phyloP scores from a whole-genome alignment of 495 filamentous ascomycete species.

The Aspergillus nanangensis region DNA sequence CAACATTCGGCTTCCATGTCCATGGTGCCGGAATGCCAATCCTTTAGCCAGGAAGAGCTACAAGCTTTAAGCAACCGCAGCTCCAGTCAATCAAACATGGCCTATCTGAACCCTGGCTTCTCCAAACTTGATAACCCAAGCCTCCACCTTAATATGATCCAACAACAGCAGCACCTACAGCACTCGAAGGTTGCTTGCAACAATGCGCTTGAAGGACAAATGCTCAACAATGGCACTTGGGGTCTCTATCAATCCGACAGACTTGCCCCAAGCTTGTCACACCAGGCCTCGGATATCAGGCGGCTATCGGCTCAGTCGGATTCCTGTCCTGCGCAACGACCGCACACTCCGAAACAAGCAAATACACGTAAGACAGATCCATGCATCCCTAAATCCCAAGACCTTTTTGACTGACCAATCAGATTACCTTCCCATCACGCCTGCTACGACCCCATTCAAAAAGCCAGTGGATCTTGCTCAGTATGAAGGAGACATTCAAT shows the following conservation, averaged over 20 bases:
- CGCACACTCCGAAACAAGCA: constrained; percentile 56
- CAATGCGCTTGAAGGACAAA: constrained; percentile 8
- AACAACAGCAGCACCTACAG: constrained; percentile 22
- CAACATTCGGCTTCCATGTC: constrained; percentile 21
- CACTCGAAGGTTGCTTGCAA: constrained; percentile 11
- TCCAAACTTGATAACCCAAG: constrained; percentile 10
- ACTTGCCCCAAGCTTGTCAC: constrained; percentile 13
- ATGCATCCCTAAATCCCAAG: too few relatives aligned
- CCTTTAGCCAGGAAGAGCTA: constrained; percentile 34
- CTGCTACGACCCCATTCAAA: constrained; percentile 44
- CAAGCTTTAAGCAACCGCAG: constrained; percentile 22
- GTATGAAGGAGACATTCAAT: constrained; percentile 26
- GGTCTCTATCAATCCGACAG: constrained; percentile 20
- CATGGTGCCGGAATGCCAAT: constrained; percentile 22
- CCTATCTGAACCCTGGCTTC: constrained; percentile 15
- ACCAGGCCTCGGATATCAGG: constrained; percentile 23
- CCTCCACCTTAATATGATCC: constrained; percentile 21
- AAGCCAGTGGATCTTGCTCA: constrained; percentile 35
- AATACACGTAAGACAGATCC: constrained; percentile 52
- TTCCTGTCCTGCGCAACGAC: constrained; percentile 36
- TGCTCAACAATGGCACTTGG: constrained; percentile 25
- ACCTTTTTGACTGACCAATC: too few relatives aligned
- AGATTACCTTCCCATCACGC: constrained; percentile 47
- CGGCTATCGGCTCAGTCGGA: constrained; percentile 39
- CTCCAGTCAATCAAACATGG: constrained; percentile 12